Evolutionary conservation across 805 yeast species (phyloP), one percentile per base, ranked within the genome.

Genomic region (Metschnikowia cubensis): DNA sequence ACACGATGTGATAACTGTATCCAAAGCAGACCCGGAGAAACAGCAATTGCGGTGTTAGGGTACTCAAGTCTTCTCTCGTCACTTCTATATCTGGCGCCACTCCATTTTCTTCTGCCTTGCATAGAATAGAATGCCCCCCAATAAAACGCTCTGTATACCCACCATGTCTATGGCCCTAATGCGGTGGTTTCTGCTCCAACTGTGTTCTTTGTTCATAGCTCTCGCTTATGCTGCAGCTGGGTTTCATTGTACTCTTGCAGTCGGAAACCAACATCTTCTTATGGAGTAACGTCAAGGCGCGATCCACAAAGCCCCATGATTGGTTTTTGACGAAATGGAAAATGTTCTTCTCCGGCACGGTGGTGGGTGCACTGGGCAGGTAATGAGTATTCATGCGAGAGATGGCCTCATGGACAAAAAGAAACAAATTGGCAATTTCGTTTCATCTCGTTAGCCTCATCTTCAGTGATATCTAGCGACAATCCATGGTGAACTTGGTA

Each of bases 221-320:
- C 5, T 44, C 47, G 15, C n/a, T 14, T 29, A 14, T 22, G 21
- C 34, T 18, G 13, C 22, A 38, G 6, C 13, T 38, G 7, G 40
- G 48, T 8, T 35, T 21, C 3, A 33, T n/a, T n/a, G 38, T 41
- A 13, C 35, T 34, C 15, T 44, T 20, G 15, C 55, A 47, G 29
- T 69, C 69, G 60, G 68, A 63, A 67, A 74, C 50, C 63, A 74
- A 52, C 58, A 69, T 70, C 50, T 71, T 73, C 54, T 71, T 72
- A 54, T 74, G 77, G 14, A 74, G 59, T 33, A 73, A 59, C 76
- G 72, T 69, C 42, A 67, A 49, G 1, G 83, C 81, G 48, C 84
- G 69, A 59, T 82, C 87, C 40, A 81, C 81, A 59, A 79, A 76
- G 22, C 82, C 69, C 65, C 80, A 66, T 61, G 73, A 66, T 67